Base-by-base conservation (phyloP, 108 stramenopile species). In the Aureococcus anophagefferens region DNA sequence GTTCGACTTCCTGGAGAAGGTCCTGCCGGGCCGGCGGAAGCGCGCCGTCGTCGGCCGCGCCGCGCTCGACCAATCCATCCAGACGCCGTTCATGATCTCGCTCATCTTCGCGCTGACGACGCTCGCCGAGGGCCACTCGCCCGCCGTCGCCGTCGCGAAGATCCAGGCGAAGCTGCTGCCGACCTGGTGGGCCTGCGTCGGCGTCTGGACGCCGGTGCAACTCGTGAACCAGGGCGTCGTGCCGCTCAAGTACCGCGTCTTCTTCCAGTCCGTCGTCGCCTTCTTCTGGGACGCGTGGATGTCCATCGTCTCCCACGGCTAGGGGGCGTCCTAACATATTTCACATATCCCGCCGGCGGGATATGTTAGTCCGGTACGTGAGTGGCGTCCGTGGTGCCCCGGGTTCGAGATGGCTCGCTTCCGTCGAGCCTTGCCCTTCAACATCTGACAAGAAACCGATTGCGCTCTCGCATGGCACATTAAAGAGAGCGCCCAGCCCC, bases 251-350 rank as follows among this genome's bases (percentile, higher is more conserved):
- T 92, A 74, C 67, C 91, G 90, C 72, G 93, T 94, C 0, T 67
- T 92, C 59, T 94, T 83, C 82, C 76, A 81, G 35, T 91, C 92
- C 76, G 62, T 79, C 30, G 86, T 91, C 63, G 89, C 88, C 16
- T 86, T 94, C 67, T 70, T 90, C 45, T 94, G 93, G 93, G 92
- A 88, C 83, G 87, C 84, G 1, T 92, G 89, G 74, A 70, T 94
- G 66, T 59, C 51, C 17, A 59, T 59, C 51, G 51, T 59, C 21
- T 59, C 51, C 25, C 51, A 59, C 51, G 31, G 73, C n/a, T n/a
- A n/a, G n/a, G n/a, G n/a, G n/a, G n/a, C n/a, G n/a, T n/a, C n/a
- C n/a, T n/a, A n/a, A n/a, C n/a, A n/a, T n/a, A n/a, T n/a, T n/a
- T n/a, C n/a, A n/a, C n/a, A n/a, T n/a, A n/a, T n/a, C n/a, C n/a